Evolutionary conservation across 176 grass and related monocot species (phyloP).

Genomic region (Coix lacrymajobi): DNA sequence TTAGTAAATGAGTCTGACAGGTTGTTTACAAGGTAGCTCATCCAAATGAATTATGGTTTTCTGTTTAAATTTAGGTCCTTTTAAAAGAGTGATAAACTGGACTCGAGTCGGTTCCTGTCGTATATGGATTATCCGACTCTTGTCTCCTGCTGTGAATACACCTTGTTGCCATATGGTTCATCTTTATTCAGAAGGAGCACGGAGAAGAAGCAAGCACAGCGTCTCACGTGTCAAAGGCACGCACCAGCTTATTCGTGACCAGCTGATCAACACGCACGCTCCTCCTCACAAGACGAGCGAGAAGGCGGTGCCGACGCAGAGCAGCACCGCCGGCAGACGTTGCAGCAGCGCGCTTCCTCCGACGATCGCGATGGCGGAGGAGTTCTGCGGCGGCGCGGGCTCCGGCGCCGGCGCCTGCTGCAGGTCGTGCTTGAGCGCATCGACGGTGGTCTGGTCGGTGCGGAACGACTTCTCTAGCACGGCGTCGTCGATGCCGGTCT

Average conservation of each 20-base stretch:
- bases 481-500: conserved; percentile 16
- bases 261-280: neutral
- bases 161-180: neutral
- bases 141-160: too few species aligned
- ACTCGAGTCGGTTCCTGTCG: too few species aligned
- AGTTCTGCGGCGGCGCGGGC: neutral
- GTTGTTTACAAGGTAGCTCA: too few species aligned
- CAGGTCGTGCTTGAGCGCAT: neutral
- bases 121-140: too few species aligned
- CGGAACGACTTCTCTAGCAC: conserved; percentile 33
- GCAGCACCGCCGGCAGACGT: neutral
- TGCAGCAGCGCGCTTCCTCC: too few species aligned
- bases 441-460: conserved; percentile 10
- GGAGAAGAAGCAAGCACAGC: neutral
- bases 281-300: neutral
- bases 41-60: too few species aligned
- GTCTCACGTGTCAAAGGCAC: neutral
- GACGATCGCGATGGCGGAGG: neutral
- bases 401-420: neutral
- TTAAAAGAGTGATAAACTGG: too few species aligned
- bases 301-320: neutral
- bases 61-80: too few species aligned
- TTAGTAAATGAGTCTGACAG: too few species aligned
- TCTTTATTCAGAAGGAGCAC: neutral
- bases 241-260: neutral